Evolutionary conservation across 2,329 filamentous ascomycete genomes (phyloP).

Genomic region (Sporothrix brunneoviolacea): DNA sequence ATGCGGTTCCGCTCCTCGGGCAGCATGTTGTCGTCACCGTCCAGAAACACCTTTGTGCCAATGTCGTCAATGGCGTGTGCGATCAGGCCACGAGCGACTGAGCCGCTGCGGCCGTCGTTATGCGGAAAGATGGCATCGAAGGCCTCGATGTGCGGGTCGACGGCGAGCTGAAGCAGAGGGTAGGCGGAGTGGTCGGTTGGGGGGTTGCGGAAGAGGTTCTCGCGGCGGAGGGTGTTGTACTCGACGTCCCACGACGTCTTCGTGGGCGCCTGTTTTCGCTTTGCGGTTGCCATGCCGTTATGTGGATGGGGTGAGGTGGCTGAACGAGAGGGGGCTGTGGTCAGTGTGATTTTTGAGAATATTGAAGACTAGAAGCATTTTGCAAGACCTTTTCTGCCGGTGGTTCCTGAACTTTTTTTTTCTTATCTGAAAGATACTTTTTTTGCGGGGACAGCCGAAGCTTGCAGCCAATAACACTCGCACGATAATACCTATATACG

Average conservation of each 20-base stretch:
- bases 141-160: slow-evolving; percentile 87
- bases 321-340: background rate
- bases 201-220: slow-evolving; percentile 82
- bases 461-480: background rate
- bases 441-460: background rate
- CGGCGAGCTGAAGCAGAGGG: slow-evolving; percentile 75
- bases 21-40: slow-evolving; percentile 63
- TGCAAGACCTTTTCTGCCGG: background rate
- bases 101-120: slow-evolving; percentile 46
- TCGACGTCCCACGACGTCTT: slow-evolving; percentile 73
- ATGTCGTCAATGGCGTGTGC: slow-evolving; percentile 79
- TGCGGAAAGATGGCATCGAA: slow-evolving; percentile 82
- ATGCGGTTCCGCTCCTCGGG: slow-evolving; percentile 64
- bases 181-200: slow-evolving; percentile 84
- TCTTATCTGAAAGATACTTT: slow-evolving; percentile 15
- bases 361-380: slow-evolving; percentile 7
- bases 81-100: slow-evolving; percentile 40
- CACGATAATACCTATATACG: background rate
- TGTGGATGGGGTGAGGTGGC: background rate
- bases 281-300: slow-evolving; percentile 17
- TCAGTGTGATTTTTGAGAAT: background rate
- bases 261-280: slow-evolving; percentile 34
- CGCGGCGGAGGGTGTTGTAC: slow-evolving; percentile 78
- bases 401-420: slow-evolving; percentile 11
- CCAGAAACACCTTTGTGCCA: slow-evolving; percentile 78